A percentile compares a stretch with the other conserved stretches of the same genome.
These are phyloP conservation scores for Trametopsis cervina DNA, from an alignment of 768 basidiomycete species.

Conservation along the genomic window DNA sequence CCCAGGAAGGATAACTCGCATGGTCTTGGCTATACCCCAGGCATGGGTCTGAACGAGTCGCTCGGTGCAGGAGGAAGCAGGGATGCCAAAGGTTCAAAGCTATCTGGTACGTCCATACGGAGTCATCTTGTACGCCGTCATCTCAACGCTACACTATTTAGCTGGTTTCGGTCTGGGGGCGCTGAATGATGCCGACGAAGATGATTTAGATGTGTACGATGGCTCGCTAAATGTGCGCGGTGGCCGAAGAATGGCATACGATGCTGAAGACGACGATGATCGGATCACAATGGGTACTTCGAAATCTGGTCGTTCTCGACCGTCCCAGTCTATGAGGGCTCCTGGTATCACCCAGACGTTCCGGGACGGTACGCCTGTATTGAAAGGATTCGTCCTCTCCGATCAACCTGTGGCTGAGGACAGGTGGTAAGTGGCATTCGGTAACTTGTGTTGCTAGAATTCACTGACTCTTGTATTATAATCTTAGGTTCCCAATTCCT, in stretches of 20 bases:
- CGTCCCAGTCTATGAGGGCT: constrained; percentile 2
- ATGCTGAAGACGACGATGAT: constrained; percentile 60
- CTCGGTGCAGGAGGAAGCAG: constrained; percentile 32
- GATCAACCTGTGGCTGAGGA: constrained; percentile 64
- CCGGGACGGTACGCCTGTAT: constrained; percentile 65
- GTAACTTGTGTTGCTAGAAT: not conserved
- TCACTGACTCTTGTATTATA: constrained; percentile 15
- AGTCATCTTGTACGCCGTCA: not conserved
- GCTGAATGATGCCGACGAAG: constrained; percentile 90
- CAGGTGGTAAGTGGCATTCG: constrained; percentile 43
- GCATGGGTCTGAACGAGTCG: constrained; percentile 53
- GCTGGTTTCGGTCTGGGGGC: constrained; percentile 88
- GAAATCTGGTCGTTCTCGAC: not conserved
- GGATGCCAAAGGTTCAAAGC: constrained; percentile 36
- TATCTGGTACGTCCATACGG: constrained; percentile 49
- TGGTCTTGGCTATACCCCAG: constrained; percentile 78
- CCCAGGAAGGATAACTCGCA: constrained; percentile 68
- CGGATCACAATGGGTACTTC: constrained; percentile 35
- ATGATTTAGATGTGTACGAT: constrained; percentile 85
- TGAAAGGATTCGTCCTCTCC: constrained; percentile 71
- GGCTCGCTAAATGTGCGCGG: constrained; percentile 24
- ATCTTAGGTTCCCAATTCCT: constrained; percentile 72
- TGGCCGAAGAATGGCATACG: constrained; percentile 55
- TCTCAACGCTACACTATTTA: no score
- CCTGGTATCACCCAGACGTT: constrained; percentile 37